These are phyloP conservation scores for Fusarium miscanthi DNA, from an alignment of 2,329 filamentous ascomycete genomes.

Conservation along the genomic window DNA sequence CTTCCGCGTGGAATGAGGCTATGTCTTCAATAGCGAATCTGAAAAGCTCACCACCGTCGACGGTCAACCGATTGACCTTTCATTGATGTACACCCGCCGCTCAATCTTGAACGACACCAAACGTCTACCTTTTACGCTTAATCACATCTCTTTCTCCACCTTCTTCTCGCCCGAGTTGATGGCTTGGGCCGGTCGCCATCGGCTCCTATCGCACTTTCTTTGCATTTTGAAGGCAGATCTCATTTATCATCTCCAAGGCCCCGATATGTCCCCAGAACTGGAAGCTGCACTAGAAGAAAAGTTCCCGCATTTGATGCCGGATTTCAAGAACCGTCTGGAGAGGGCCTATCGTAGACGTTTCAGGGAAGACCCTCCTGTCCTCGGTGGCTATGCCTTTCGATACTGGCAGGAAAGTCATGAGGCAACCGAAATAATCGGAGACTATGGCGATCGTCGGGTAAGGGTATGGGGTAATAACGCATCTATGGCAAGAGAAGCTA, in stretches of 20 bases:
- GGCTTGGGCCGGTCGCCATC: not conserved
- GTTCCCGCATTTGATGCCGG: not conserved
- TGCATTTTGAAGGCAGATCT: not conserved
- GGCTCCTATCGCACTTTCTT: not conserved
- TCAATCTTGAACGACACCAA: not conserved
- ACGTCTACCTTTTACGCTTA: not conserved
- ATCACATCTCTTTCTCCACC: not conserved
- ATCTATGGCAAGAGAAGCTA: not conserved
- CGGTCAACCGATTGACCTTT: not conserved
- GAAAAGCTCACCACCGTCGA: not conserved
- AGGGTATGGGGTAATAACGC: fast-evolving
- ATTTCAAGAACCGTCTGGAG: not conserved
- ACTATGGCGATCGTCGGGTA: fast-evolving
- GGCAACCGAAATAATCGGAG: not conserved
- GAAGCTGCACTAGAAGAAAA: not conserved
- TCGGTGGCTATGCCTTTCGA: not conserved
- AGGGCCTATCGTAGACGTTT: not conserved
- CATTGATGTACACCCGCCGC: not conserved
- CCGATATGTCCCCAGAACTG: not conserved
- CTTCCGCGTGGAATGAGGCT: conserved; percentile 2
- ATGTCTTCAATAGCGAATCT: not conserved
- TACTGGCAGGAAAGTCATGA: not conserved
- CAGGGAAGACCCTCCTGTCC: fast-evolving
- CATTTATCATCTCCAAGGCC: not conserved
- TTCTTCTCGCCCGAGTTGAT: not conserved